Evolutionary conservation across 352 stramenopile species (phyloP).

Genomic region (Halophytophthora polymorphica): DNA sequence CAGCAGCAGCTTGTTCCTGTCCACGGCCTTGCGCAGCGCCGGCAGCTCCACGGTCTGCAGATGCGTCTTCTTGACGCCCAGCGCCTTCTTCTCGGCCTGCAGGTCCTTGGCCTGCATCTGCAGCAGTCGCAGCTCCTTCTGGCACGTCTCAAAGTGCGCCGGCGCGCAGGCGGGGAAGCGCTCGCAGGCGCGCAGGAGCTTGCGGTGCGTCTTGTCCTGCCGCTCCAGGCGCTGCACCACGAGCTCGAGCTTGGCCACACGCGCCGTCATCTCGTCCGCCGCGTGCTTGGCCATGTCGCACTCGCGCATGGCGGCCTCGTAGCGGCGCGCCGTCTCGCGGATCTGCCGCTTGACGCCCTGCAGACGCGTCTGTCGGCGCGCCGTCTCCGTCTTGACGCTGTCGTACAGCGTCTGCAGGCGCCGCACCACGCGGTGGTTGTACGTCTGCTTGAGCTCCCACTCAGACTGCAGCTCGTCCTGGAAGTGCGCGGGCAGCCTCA

Average conservation of each 20-base stretch:
- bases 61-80: conserved; percentile 59
- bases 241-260: conserved; percentile 64
- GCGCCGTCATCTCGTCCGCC: conserved; percentile 67
- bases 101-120: conserved; percentile 74
- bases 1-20: conserved; percentile 64
- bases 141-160: conserved; percentile 53
- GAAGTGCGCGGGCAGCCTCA: conserved; percentile 64
- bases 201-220: conserved; percentile 70
- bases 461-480: conserved; percentile 80
- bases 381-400: conserved; percentile 51
- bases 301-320: conserved; percentile 68
- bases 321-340: conserved; percentile 51
- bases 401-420: conserved; percentile 79
- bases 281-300: conserved; percentile 77
- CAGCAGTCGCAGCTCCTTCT: conserved; percentile 70
- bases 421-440: conserved; percentile 74
- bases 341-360: conserved; percentile 62
- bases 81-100: conserved; percentile 59
- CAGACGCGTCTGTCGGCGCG: conserved; percentile 61
- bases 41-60: conserved; percentile 59
- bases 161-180: conserved; percentile 57
- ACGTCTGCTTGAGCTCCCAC: conserved; percentile 73
- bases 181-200: conserved; percentile 63
- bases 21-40: conserved; percentile 39
- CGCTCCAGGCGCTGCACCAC: conserved; percentile 61